Evolutionary conservation across 192 early-diverging fungal species (phyloP).

Genomic region (Glomus cerebriforme): DNA sequence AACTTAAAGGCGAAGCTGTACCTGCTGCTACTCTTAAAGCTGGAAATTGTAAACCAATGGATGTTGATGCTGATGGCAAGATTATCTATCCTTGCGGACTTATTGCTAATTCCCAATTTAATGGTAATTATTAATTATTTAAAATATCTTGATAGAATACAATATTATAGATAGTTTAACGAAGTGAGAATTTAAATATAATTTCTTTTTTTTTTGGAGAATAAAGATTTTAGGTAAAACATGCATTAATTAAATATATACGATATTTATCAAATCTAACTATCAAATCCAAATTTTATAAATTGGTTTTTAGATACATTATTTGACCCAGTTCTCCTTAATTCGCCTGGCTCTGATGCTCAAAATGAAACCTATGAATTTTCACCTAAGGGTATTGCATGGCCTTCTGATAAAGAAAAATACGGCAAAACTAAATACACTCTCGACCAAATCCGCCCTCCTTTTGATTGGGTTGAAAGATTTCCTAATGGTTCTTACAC

Average conservation of each 20-base stretch:
- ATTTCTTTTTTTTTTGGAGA: too few relatives aligned
- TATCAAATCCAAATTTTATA: background rate
- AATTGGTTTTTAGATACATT: conserved; percentile 59
- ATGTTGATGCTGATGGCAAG: conserved; percentile 38
- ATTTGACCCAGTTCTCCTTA: conserved; percentile 54
- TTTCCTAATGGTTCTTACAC: conserved; percentile 61
- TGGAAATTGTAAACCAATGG: conserved; percentile 64
- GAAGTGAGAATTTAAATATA: too few relatives aligned
- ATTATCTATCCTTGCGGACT: conserved; percentile 94
- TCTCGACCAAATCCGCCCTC: conserved; percentile 64
- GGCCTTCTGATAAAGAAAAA: conserved; percentile 79
- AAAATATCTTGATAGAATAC: background rate
- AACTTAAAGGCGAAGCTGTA: conserved; percentile 72
- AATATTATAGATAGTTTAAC: too few relatives aligned
- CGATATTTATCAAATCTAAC: too few relatives aligned
- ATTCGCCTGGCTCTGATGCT: conserved; percentile 44
- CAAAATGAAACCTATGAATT: conserved; percentile 57
- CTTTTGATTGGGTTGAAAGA: conserved; percentile 79
- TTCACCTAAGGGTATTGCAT: conserved; percentile 76
- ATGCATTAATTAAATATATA: too few relatives aligned
- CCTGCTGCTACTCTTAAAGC: conserved; percentile 43
- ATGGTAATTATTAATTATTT: conserved; percentile 58
- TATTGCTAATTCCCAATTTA: conserved; percentile 98
- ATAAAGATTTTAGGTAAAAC: too few relatives aligned
- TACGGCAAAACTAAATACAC: conserved; percentile 62